A percentile compares a stretch with the other conserved stretches of the same genome.
Conservation (phyloP, 164 flowering plant genomes). For the Hamamelis virginiana region DNA sequence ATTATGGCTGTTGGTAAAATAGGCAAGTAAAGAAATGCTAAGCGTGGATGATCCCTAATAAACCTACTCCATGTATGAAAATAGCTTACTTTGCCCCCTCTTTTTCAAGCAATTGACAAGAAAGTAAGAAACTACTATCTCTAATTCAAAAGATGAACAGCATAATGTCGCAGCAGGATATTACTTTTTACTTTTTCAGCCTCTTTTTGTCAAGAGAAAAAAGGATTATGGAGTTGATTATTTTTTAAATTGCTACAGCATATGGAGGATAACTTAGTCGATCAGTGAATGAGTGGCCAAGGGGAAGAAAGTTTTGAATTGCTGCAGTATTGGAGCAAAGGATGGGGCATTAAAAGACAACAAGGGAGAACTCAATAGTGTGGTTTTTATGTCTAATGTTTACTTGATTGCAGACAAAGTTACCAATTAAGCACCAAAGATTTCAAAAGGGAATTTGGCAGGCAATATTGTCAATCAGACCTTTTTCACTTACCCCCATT, state of each 20-base stretch:
- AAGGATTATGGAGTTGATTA: background rate
- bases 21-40: background rate
- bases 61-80: slow-evolving; percentile 4
- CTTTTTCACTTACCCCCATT: slow-evolving; percentile 3
- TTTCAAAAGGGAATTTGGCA: slow-evolving; percentile 10
- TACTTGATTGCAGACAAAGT: slow-evolving; percentile 21
- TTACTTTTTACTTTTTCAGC: slow-evolving; percentile 3
- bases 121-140: background rate
- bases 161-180: background rate
- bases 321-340: slow-evolving; percentile 3
- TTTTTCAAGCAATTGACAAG: slow-evolving; percentile 7
- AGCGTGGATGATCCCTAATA: background rate
- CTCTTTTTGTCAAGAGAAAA: slow-evolving; percentile 3
- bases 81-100: slow-evolving; percentile 12
- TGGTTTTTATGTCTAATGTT: background rate
- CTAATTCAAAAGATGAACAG: slow-evolving; percentile 7
- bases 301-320: slow-evolving; percentile 4
- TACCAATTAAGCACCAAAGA: slow-evolving; percentile 7
- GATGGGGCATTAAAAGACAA: slow-evolving; percentile 8
- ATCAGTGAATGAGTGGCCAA: slow-evolving; percentile 6
- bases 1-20: too few species aligned
- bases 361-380: background rate
- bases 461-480: slow-evolving; percentile 16
- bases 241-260: background rate
- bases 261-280: background rate